phyloP scores from a whole-genome alignment of 73 alveolate genomes.

The Stentor roeselii region DNA sequence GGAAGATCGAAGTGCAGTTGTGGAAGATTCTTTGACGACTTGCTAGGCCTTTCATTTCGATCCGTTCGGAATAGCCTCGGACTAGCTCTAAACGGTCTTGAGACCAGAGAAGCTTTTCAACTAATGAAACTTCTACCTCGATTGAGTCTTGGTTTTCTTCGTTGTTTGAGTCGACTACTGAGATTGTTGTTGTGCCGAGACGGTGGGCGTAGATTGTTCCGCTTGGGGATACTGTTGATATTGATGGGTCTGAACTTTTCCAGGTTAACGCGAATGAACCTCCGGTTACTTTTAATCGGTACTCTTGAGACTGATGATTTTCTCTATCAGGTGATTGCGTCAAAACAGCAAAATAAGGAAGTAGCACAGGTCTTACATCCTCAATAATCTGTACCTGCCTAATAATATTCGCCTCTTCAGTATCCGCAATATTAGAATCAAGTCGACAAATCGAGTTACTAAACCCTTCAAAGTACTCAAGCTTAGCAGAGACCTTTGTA shows the following conservation, averaged over 20 bases:
- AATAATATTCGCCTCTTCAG: constrained; percentile 44
- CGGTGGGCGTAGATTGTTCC: constrained; percentile 51
- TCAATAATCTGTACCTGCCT: constrained; percentile 48
- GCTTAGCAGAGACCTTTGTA: constrained; percentile 24
- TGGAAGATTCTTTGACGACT: neutral
- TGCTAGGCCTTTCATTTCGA: constrained; percentile 10
- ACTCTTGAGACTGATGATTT: constrained; percentile 27
- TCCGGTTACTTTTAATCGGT: constrained; percentile 53
- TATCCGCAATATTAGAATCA: constrained; percentile 27
- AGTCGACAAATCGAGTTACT: neutral
- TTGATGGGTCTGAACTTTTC: constrained; percentile 34
- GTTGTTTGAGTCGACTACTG: constrained; percentile 47
- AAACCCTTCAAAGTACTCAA: neutral
- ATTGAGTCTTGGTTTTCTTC: constrained; percentile 34
- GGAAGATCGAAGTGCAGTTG: constrained; percentile 11
- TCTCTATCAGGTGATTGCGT: constrained; percentile 35
- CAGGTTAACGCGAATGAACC: constrained; percentile 58
- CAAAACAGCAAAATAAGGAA: constrained; percentile 44
- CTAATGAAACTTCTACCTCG: constrained; percentile 41
- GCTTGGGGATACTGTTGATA: constrained; percentile 32
- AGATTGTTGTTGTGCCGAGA: constrained; percentile 41
- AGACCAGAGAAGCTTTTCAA: constrained; percentile 23
- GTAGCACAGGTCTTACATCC: constrained; percentile 51
- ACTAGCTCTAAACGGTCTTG: constrained; percentile 16
- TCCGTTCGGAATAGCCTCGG: neutral